These are phyloP conservation scores for Dryas octopetala DNA, from an alignment of 306 rosid species.

Conservation along the genomic window DNA sequence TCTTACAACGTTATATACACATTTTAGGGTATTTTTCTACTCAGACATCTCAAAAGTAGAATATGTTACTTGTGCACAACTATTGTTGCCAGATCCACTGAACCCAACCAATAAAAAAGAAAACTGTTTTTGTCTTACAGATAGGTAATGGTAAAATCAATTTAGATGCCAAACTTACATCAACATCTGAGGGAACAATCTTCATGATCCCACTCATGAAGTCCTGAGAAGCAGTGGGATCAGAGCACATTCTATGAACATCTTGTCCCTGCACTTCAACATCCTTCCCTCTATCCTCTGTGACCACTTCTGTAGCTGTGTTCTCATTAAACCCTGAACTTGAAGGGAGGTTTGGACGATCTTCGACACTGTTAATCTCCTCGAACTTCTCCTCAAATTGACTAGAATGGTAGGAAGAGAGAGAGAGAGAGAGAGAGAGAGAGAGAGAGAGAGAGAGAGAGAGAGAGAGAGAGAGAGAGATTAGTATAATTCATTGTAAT, in stretches of 20 bases:
- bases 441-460: too few species aligned
- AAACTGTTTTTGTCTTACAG: neutral
- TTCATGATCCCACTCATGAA: constrained; percentile 88
- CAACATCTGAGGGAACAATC: constrained; percentile 94
- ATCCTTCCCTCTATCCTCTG: constrained; percentile 53
- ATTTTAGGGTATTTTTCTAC: neutral
- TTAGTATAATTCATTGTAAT: constrained; percentile 14
- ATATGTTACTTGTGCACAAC: constrained; percentile 5
- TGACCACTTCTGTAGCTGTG: constrained; percentile 34
- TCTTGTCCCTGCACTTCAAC: constrained; percentile 53
- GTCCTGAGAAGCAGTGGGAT: constrained; percentile 62
- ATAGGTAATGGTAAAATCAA: constrained; percentile 15
- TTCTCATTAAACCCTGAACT: constrained; percentile 55
- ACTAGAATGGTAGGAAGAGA: constrained; percentile 42
- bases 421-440: neutral
- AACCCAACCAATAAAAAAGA: neutral
- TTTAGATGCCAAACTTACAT: constrained; percentile 58
- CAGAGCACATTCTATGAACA: constrained; percentile 48
- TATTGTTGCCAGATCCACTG: constrained; percentile 5
- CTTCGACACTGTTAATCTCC: constrained; percentile 78
- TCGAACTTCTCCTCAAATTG: constrained; percentile 96
- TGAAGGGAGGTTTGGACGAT: constrained; percentile 52
- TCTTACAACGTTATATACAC: neutral
- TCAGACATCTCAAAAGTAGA: neutral
- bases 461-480: constrained; percentile 17